Percentiles rank a stretch among this genome's conserved stretches.
Evolutionary conservation across 768 basidiomycete species (phyloP).

Genomic region (Termitomyces sp.): DNA sequence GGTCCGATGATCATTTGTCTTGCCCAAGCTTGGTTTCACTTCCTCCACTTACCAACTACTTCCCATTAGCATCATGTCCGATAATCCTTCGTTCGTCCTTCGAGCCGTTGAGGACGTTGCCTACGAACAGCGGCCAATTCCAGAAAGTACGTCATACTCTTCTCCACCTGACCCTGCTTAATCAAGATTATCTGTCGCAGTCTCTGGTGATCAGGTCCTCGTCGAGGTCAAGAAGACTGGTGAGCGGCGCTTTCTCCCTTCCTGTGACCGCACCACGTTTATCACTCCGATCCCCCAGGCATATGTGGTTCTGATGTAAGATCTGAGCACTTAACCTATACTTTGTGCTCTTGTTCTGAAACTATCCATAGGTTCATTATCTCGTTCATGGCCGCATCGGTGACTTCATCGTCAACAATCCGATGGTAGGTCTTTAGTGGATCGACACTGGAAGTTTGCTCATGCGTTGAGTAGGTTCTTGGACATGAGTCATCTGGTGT

Average conservation of each 20-base stretch:
- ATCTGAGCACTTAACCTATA: background rate
- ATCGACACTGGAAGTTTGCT: background rate
- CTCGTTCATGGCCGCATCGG: conserved; percentile 73
- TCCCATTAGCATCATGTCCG: conserved; percentile 43
- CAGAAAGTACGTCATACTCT: conserved; percentile 42
- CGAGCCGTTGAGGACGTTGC: conserved; percentile 59
- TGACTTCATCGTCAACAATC: conserved; percentile 72
- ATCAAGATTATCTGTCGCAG: conserved; percentile 25
- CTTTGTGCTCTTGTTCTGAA: conserved; percentile 9
- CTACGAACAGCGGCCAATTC: conserved; percentile 73
- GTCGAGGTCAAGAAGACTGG: conserved; percentile 92
- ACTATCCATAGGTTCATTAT: conserved; percentile 59
- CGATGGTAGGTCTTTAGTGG: conserved; percentile 53
- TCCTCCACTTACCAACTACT: conserved; percentile 7
- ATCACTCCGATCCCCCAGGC: conserved; percentile 34
- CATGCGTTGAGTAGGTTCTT: conserved; percentile 78
- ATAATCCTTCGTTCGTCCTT: conserved; percentile 79
- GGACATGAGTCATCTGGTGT: conserved; percentile 92
- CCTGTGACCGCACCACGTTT: background rate
- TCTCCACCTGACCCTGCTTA: background rate
- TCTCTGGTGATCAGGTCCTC: conserved; percentile 72
- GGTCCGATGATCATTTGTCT: conserved; percentile 4
- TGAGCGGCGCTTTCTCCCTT: conserved; percentile 21
- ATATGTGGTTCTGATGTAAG: conserved; percentile 88
- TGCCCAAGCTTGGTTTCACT: background rate